A percentile compares a stretch with the other conserved stretches of the same genome.
Evolutionary conservation across 2,329 filamentous ascomycete genomes (phyloP).

Genomic region (Thielaviopsis euricoi): DNA sequence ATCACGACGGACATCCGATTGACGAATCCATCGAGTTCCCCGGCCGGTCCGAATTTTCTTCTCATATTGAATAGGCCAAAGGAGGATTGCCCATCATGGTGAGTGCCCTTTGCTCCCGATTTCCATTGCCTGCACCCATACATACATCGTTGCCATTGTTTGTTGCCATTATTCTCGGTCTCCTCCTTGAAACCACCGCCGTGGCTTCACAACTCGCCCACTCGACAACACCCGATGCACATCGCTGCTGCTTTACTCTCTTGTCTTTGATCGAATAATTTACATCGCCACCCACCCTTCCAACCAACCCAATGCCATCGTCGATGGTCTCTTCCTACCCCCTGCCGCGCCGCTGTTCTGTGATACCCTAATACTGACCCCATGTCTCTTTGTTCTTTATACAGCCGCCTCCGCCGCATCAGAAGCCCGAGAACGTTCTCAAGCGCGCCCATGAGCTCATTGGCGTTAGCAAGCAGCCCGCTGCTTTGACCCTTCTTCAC

Average conservation of each 20-base stretch:
- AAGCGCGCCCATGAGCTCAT: slow-evolving; percentile 98
- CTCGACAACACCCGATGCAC: background rate
- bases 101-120: slow-evolving; percentile 10
- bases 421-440: slow-evolving; percentile 97
- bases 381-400: slow-evolving; percentile 8
- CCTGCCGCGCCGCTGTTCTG: background rate
- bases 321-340: background rate
- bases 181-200: background rate
- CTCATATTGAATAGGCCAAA: slow-evolving; percentile 4
- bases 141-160: background rate
- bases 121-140: background rate
- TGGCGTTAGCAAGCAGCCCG: slow-evolving; percentile 83
- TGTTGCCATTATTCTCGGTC: background rate
- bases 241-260: background rate
- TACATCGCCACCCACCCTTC: too few relatives aligned
- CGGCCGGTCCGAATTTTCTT: slow-evolving; percentile 8
- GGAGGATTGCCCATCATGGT: slow-evolving; percentile 19
- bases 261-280: background rate
- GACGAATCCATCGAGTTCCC: background rate
- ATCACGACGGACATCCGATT: slow-evolving; percentile 5
- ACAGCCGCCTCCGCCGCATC: slow-evolving; percentile 87
- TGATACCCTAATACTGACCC: background rate
- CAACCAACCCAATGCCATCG: background rate
- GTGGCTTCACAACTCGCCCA: background rate
- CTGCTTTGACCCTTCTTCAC: slow-evolving; percentile 86